These are phyloP conservation scores for Boeremia lycopersici DNA, from an alignment of 2,329 filamentous ascomycete species.

Conservation along the genomic window DNA sequence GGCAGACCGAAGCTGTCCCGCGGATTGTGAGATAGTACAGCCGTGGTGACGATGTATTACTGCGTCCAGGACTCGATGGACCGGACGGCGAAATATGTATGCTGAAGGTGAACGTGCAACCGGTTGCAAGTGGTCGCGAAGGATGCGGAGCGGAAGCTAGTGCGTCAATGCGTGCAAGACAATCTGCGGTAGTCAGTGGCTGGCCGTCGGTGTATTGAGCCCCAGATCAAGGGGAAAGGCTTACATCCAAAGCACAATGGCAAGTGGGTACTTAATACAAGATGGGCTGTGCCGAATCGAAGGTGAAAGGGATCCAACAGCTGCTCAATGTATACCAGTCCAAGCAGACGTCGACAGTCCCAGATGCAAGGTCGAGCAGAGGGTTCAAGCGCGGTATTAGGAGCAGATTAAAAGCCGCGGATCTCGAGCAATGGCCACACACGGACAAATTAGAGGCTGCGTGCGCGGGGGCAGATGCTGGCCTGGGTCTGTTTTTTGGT, in stretches of 20 bases:
- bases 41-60: slow-evolving; percentile 73
- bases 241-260: slow-evolving; percentile 40
- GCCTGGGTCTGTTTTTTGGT: slow-evolving; percentile 40
- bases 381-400: slow-evolving; percentile 22
- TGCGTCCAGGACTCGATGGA: slow-evolving; percentile 57
- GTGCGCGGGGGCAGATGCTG: slow-evolving; percentile 29
- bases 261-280: slow-evolving; percentile 34
- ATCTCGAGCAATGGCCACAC: slow-evolving; percentile 29
- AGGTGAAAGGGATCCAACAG: slow-evolving; percentile 34
- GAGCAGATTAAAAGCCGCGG: slow-evolving; percentile 20
- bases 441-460: slow-evolving; percentile 32
- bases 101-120: slow-evolving; percentile 42
- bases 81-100: slow-evolving; percentile 49
- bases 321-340: slow-evolving; percentile 23
- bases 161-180: slow-evolving; percentile 35
- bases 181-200: slow-evolving; percentile 11
- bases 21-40: slow-evolving; percentile 75
- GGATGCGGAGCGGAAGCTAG: slow-evolving; percentile 33
- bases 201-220: neutral
- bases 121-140: slow-evolving; percentile 32
- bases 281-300: slow-evolving; percentile 30
- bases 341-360: slow-evolving; percentile 23
- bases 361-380: slow-evolving; percentile 19
- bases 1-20: slow-evolving; percentile 85
- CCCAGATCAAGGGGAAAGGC: slow-evolving; percentile 15